Conservation (phyloP, 139 green algal genomes). For the Ettlia oleoabundans region DNA sequence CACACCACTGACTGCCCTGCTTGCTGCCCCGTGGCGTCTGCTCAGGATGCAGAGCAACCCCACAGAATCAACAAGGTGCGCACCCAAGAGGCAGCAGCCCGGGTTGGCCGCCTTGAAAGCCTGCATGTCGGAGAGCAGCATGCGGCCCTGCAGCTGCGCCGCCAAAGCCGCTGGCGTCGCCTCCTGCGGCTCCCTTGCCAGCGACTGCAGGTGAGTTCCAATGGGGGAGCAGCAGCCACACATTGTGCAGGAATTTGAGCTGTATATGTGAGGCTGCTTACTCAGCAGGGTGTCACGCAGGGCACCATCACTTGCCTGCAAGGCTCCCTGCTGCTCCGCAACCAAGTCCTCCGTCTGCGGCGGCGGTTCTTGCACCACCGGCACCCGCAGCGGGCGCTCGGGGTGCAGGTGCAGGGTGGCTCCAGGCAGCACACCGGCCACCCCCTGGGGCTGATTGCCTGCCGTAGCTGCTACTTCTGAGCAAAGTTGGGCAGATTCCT, state of each 20-base stretch:
- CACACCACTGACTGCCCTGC: no score
- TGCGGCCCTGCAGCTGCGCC: conserved; percentile 50
- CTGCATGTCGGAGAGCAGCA: conserved; percentile 83
- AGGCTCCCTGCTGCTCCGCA: conserved; percentile 36
- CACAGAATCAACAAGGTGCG: no score
- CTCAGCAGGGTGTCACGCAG: no score
- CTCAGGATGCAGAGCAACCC: no score
- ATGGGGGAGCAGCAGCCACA: background rate
- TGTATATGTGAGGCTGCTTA: no score
- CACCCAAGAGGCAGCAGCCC: conserved; percentile 58
- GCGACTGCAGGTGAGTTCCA: background rate
- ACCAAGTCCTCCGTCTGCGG: conserved; percentile 66
- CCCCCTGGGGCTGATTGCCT: background rate
- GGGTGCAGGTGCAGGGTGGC: conserved; percentile 46
- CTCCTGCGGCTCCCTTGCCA: conserved; percentile 44
- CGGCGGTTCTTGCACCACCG: conserved; percentile 46
- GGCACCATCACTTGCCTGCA: conserved; percentile 9
- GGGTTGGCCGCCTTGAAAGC: conserved; percentile 96
- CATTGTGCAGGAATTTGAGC: background rate
- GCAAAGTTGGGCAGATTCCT: background rate
- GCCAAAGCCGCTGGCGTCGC: conserved; percentile 33
- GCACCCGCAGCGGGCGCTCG: conserved; percentile 42
- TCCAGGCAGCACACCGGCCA: conserved; percentile 2
- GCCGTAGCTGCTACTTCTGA: background rate
- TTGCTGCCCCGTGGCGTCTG: no score